These are phyloP conservation scores for Cadophora gregata DNA, from an alignment of 2,329 filamentous ascomycete species.

Conservation along the genomic window DNA sequence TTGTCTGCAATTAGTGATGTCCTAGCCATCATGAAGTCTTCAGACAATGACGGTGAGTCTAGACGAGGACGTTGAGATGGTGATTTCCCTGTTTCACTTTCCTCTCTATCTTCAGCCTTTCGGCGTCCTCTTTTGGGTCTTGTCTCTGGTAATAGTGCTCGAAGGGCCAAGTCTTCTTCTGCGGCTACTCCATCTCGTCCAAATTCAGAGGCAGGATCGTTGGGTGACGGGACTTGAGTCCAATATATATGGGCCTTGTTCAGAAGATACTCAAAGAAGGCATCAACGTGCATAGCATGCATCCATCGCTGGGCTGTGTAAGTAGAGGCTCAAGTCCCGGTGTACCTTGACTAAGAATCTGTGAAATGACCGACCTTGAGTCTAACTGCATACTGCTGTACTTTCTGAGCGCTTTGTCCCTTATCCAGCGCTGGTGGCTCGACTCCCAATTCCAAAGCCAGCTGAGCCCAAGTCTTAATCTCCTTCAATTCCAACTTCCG, in stretches of 20 bases:
- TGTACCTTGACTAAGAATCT: background rate
- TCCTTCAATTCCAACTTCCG: conserved; percentile 79
- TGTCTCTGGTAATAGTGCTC: conserved; percentile 81
- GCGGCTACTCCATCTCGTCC: conserved; percentile 81
- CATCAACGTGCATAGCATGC: conserved; percentile 94
- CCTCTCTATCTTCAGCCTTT: conserved; percentile 62
- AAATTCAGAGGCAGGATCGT: conserved; percentile 66
- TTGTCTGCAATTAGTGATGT: conserved; percentile 45
- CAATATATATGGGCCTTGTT: conserved; percentile 81
- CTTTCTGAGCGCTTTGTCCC: conserved; percentile 88
- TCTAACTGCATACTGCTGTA: conserved; percentile 92
- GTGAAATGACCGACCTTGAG: conserved; percentile 69
- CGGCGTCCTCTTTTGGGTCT: conserved; percentile 66
- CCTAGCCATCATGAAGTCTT: conserved; percentile 46
- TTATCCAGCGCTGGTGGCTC: conserved; percentile 82
- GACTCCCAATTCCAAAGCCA: conserved; percentile 87
- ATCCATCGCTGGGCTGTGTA: conserved; percentile 77
- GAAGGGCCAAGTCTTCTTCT: conserved; percentile 87
- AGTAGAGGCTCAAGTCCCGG: background rate
- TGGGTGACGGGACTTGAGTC: conserved; percentile 71
- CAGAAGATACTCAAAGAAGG: conserved; percentile 90
- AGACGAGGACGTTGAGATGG: conserved; percentile 67
- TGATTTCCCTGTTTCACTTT: conserved; percentile 57
- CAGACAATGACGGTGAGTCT: conserved; percentile 56
- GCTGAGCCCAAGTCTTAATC: conserved; percentile 90